These are phyloP conservation scores for Dictyostelium citrinum DNA, from an alignment of 78 protist genomes.

Conservation along the genomic window DNA sequence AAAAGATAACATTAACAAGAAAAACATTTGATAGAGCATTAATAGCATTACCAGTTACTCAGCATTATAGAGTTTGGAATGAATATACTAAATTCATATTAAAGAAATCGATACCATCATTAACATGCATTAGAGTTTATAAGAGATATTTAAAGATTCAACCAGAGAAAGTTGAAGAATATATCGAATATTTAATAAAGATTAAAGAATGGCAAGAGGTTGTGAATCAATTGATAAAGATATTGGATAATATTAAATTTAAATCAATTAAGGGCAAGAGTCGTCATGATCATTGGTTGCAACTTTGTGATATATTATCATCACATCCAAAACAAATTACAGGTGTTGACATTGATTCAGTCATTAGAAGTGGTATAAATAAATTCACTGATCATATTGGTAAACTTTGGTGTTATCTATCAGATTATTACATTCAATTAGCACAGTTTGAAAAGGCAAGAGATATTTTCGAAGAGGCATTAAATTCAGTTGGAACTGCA, in stretches of 20 bases:
- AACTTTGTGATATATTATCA: slow-evolving; percentile 92
- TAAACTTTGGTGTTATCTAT: slow-evolving; percentile 94
- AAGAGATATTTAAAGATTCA: slow-evolving; percentile 93
- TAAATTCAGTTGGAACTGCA: slow-evolving; percentile 89
- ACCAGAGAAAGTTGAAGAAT: slow-evolving; percentile 91
- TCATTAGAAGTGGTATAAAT: slow-evolving; percentile 87
- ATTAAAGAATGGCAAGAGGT: slow-evolving; percentile 88
- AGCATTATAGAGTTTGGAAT: slow-evolving; percentile 97
- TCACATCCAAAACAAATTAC: slow-evolving; percentile 14
- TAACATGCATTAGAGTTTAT: slow-evolving; percentile 90
- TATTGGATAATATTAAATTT: slow-evolving; percentile 85
- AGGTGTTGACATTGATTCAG: slow-evolving; percentile 77
- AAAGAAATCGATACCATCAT: slow-evolving; percentile 73
- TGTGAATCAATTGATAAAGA: slow-evolving; percentile 50
- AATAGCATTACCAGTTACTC: slow-evolving; percentile 97
- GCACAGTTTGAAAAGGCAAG: slow-evolving; percentile 98
- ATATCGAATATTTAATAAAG: slow-evolving; percentile 86
- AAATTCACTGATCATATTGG: slow-evolving; percentile 94
- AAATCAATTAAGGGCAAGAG: slow-evolving; percentile 88
- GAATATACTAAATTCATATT: slow-evolving; percentile 88
- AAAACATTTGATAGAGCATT: slow-evolving; percentile 96
- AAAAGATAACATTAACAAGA: slow-evolving; percentile 89
- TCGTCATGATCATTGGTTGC: slow-evolving; percentile 95
- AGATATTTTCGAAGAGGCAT: slow-evolving; percentile 97
- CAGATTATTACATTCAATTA: slow-evolving; percentile 92